Evolutionary conservation across 768 basidiomycete genomes (phyloP), one percentile per base, ranked within the genome.

Genomic region (Boletus sp.): DNA sequence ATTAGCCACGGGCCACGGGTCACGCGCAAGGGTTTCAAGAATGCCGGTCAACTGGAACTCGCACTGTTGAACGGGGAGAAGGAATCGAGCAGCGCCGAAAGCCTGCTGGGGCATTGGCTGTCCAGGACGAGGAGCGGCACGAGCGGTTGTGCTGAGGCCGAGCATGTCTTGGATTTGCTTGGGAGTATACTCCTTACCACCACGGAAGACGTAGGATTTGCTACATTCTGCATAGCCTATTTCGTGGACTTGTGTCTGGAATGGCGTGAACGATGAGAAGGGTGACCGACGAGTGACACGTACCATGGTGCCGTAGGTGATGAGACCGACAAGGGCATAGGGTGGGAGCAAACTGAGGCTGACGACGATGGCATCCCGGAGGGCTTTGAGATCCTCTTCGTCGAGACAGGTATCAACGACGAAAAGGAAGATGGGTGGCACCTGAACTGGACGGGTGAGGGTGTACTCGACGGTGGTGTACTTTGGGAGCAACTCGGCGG

Each of bases 401-500:
- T 94, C 92, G 63, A 98, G 80, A 71, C 97, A 99, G 24, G 95
- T 98, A 72, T 98, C 96, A 47, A 99, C 87, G 52, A 98, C 94
- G 71, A 94, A 97, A 44, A 99, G 81, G 81, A 99, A 98, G 73
- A 98, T 84, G 50, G 97, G 96, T 5, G 96, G 95, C 45, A 96
- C 88, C 66, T 89, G 92, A 12, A 87, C 92, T 1, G 92, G 88
- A 59, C 96, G 85, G 28, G 89, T 81, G 47, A 98, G 89, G n/a
- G 96, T 98, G 78, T 99, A 99, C 76, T 99, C 97, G 75, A 99
- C 97, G 8, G 97, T 99, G 33, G 97, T 98, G 80, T 98, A 98
- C 76, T 97, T 95, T 68, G 96, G 94, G 39, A 98, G 75, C 32
- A 99, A 83, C 72, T 99, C 97, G 14, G 94, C 90, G 49, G 97